Evolutionary conservation across 1,139 yeast species (phyloP), one percentile per base, ranked within the genome.

Genomic region (Zygosaccharomyces pseudobailii): DNA sequence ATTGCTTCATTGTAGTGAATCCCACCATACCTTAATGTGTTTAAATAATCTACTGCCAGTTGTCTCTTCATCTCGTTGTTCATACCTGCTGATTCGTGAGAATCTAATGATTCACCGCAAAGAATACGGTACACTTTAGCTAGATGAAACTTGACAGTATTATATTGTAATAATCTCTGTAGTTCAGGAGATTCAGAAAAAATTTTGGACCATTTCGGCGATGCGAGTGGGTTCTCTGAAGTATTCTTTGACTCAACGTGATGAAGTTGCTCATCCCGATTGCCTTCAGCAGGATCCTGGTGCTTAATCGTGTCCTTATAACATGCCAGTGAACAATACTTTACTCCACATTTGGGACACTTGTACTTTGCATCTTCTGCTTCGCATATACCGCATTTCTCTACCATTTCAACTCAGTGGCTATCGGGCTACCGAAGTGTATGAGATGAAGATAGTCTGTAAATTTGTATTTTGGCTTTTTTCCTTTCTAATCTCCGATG

Each of bases 281-380:
- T 49, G 34, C 40, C 41, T 19, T 33, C 36, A 22, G 58, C 57
- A 6, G 56, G 56, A 51, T 70, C 73, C 5, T 40, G 48, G 56
- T 81, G 87, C 7, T 52, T 53, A 9, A 66, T 70, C 43, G 21
- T 71, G 66, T 61, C 51, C 43, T 82, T 83, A 61, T 75, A 84
- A 55, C 90, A 84, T 1, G 50, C 55, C 8, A 84, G 49, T 0
- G 87, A 79, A 56, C 90, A 84, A 62, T 75, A 74, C 33, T 58
- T 57, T 3, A 67, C 52, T 0, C 59, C 55, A 55, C 88, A 82
- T 51, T 71, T 75, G 2, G 88, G 86, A 59, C 89, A 83, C 56
- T 75, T 81, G 62, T 82, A 83, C 55, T 79, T 80, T 28, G 78
- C 68, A 35, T 66, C 67, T 2, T 62, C 55, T 2, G 44, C 58